Percentiles rank a stretch among this genome's conserved stretches.
phyloP scores from a whole-genome alignment of 2,329 filamentous ascomycete species.

The Tolypocladium pustulatum region DNA sequence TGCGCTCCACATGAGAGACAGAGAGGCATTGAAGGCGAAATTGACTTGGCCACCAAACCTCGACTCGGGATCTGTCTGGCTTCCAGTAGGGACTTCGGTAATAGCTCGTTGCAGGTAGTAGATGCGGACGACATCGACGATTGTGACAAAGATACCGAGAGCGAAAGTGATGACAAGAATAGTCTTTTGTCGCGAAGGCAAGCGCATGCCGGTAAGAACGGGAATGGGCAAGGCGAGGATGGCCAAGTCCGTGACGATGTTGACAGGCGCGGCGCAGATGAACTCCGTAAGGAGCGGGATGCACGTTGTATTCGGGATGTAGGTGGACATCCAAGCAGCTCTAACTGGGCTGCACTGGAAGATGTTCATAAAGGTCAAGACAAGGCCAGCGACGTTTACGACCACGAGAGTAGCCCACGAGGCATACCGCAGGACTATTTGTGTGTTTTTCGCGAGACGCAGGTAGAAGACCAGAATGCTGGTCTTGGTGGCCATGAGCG shows the following conservation, averaged over 20 bases:
- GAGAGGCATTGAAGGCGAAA: conserved; percentile 64
- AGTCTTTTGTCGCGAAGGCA: conserved; percentile 77
- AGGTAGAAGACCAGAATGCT: conserved; percentile 91
- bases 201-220: conserved; percentile 73
- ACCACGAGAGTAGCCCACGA: conserved; percentile 70
- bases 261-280: conserved; percentile 73
- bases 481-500: conserved; percentile 82
- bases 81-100: conserved; percentile 25
- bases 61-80: conserved; percentile 25
- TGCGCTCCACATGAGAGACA: conserved; percentile 88
- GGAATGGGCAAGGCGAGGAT: conserved; percentile 83
- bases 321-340: conserved; percentile 51
- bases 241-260: conserved; percentile 82
- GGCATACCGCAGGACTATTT: conserved; percentile 66
- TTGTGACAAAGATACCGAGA: conserved; percentile 75
- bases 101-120: conserved; percentile 77
- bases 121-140: conserved; percentile 82
- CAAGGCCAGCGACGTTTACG: conserved; percentile 68
- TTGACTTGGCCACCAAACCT: conserved; percentile 42
- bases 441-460: conserved; percentile 65
- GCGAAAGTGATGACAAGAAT: conserved; percentile 81
- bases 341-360: conserved; percentile 71
- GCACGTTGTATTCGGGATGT: conserved; percentile 28
- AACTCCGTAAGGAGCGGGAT: conserved; percentile 52
- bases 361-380: conserved; percentile 76